Conservation (phyloP, 148 eudicot species). For the Chenopodium suecicum region DNA sequence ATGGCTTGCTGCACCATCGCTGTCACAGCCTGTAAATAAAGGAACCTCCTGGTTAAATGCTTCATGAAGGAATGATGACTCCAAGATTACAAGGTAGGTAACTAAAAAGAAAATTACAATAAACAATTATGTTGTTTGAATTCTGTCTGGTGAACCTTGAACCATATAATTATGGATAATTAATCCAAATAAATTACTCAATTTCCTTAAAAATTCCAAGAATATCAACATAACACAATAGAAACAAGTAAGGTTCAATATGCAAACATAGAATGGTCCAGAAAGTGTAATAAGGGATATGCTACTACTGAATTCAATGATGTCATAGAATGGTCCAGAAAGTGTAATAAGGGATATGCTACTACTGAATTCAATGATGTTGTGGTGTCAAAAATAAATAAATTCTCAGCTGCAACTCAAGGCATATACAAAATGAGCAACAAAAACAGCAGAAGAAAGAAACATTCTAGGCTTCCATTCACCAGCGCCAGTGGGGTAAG, state of each 20-base stretch:
- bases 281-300: background rate
- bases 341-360: background rate
- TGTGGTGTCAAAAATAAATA: background rate
- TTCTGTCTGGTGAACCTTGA: background rate
- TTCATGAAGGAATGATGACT: background rate
- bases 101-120: background rate
- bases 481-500: background rate
- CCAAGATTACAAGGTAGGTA: background rate
- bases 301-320: background rate
- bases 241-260: background rate
- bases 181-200: background rate
- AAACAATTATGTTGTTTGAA: background rate
- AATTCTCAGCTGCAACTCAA: background rate
- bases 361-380: background rate
- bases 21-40: constrained; percentile 61
- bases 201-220: background rate
- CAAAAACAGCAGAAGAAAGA: background rate
- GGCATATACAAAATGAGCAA: background rate
- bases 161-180: background rate
- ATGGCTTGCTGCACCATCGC: constrained; percentile 97
- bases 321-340: background rate
- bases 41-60: constrained; percentile 9
- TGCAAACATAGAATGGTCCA: background rate
- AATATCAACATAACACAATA: background rate
- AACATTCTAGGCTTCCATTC: background rate